A percentile compares a stretch with the other conserved stretches of the same genome.
phyloP scores from a whole-genome alignment of 208 protist genomes.

The Acanthamoeba divionensis region DNA sequence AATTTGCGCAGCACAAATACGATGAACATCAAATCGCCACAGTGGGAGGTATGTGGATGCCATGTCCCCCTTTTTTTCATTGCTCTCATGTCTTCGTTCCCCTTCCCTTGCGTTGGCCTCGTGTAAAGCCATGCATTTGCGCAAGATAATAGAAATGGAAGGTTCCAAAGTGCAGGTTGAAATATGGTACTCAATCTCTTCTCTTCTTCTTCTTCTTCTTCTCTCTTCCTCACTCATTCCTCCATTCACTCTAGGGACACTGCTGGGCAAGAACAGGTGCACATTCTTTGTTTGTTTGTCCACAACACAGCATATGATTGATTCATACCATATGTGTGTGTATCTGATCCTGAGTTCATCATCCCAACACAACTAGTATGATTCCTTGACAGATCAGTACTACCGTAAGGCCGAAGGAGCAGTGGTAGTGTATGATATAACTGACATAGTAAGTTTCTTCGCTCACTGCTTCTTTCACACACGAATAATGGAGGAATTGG shows the following conservation, averaged over 20 bases:
- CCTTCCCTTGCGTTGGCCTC: neutral
- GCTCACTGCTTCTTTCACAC: neutral
- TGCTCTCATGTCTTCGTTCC: neutral
- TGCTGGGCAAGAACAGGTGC: neutral
- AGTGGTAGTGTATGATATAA: neutral
- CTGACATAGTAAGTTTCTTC: neutral
- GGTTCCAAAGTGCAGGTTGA: neutral
- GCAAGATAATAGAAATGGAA: neutral
- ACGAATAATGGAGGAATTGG: neutral
- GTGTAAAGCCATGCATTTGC: neutral
- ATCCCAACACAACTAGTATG: neutral
- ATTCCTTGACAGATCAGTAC: conserved; percentile 4
- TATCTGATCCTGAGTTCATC: no score
- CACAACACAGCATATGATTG: no score
- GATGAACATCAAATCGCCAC: conserved; percentile 23
- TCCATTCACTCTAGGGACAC: neutral
- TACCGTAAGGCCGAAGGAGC: neutral
- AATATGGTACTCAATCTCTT: neutral
- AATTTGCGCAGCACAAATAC: neutral
- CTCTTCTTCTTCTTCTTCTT: neutral
- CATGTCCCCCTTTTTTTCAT: neutral
- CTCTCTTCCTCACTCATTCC: neutral
- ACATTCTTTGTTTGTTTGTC: neutral
- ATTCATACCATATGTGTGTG: no score
- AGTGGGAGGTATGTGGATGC: neutral